A percentile compares a stretch with the other conserved stretches of the same genome.
phyloP scores from a whole-genome alignment of 2,329 filamentous ascomycete genomes.

The Tolypocladium endophyticum region DNA sequence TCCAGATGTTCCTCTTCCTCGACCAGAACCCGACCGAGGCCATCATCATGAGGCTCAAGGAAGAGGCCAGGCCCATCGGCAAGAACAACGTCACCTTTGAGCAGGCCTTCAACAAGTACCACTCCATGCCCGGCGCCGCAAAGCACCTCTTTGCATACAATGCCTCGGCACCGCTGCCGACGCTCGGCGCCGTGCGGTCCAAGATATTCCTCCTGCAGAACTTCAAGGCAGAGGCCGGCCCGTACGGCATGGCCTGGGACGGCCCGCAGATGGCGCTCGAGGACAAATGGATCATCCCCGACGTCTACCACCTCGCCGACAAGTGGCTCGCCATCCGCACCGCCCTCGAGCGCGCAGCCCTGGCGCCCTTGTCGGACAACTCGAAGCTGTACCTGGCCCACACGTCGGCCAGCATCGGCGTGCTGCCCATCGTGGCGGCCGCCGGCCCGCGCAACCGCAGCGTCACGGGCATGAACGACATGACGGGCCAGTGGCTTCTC shows the following conservation, averaged over 20 bases:
- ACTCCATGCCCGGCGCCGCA: slow-evolving; percentile 20
- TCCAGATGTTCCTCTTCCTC: slow-evolving; percentile 34
- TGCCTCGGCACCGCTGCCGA: slow-evolving; percentile 23
- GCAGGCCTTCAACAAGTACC: slow-evolving; percentile 31
- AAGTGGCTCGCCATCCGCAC: slow-evolving; percentile 35
- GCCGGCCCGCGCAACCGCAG: slow-evolving; percentile 32
- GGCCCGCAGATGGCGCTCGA: slow-evolving; percentile 33
- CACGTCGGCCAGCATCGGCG: slow-evolving; percentile 35
- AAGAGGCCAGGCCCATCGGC: slow-evolving; percentile 30
- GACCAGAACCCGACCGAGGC: slow-evolving; percentile 32
- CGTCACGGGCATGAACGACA: slow-evolving; percentile 37
- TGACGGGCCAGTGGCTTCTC: slow-evolving; percentile 33
- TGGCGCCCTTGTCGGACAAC: slow-evolving; percentile 18
- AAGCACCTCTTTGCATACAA: slow-evolving; percentile 26
- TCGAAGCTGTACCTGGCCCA: slow-evolving; percentile 32
- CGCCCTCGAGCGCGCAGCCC: slow-evolving; percentile 27
- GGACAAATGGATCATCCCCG: slow-evolving; percentile 34
- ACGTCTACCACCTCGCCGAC: slow-evolving; percentile 29
- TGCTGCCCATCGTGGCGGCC: slow-evolving; percentile 38
- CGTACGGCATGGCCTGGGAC: slow-evolving; percentile 35
- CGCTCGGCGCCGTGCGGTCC: slow-evolving; percentile 32
- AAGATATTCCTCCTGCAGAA: slow-evolving; percentile 38
- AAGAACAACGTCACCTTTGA: slow-evolving; percentile 29
- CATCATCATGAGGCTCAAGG: slow-evolving; percentile 40
- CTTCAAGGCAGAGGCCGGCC: slow-evolving; percentile 21